Percentiles rank a stretch among this genome's conserved stretches.
Conservation (phyloP, 1,284 basidiomycete species). For the Sparassis latifolia region DNA sequence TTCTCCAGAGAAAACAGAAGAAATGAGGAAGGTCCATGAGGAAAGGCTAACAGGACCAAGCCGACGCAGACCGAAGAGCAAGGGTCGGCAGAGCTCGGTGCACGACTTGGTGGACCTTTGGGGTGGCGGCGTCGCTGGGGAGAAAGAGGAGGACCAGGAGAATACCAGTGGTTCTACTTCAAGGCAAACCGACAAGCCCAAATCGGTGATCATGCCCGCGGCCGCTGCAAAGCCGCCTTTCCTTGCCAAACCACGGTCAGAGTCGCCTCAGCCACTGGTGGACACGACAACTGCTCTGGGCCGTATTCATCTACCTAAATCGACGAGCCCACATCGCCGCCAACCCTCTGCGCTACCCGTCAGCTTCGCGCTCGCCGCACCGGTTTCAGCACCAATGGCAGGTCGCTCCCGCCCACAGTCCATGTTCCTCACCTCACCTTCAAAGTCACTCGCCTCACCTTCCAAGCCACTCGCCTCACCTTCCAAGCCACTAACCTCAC, state of each 20-base stretch:
- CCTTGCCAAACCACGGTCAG: conserved; percentile 14
- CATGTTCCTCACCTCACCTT: conserved; percentile 53
- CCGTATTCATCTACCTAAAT: conserved; percentile 12
- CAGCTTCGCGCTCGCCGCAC: conserved; percentile 8
- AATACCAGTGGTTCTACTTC: conserved; percentile 11
- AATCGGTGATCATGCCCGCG: conserved; percentile 21
- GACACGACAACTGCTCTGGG: conserved; percentile 10
- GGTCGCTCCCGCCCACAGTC: conserved; percentile 59
- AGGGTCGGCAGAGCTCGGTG: conserved; percentile 67
- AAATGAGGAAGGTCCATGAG: conserved; percentile 6
- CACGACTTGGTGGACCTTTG: conserved; percentile 74
- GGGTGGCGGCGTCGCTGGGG: conserved; percentile 40
- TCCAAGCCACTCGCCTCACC: conserved; percentile 37
- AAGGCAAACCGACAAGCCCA: conserved; percentile 19
- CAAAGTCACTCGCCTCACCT: conserved; percentile 36
- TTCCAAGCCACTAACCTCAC: conserved; percentile 62
- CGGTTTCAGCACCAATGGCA: conserved; percentile 13
- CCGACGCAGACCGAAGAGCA: conserved; percentile 24
- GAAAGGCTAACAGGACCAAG: not conserved
- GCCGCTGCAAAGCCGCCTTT: conserved; percentile 17
- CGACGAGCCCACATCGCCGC: conserved; percentile 22
- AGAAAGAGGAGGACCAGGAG: conserved; percentile 17
- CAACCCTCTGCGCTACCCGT: conserved; percentile 11
- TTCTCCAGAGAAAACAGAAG: conserved; percentile 4
- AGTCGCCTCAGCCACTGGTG: conserved; percentile 25